These are phyloP conservation scores for Mucor saturninus DNA, from an alignment of 371 early-diverging fungal species.

Conservation along the genomic window DNA sequence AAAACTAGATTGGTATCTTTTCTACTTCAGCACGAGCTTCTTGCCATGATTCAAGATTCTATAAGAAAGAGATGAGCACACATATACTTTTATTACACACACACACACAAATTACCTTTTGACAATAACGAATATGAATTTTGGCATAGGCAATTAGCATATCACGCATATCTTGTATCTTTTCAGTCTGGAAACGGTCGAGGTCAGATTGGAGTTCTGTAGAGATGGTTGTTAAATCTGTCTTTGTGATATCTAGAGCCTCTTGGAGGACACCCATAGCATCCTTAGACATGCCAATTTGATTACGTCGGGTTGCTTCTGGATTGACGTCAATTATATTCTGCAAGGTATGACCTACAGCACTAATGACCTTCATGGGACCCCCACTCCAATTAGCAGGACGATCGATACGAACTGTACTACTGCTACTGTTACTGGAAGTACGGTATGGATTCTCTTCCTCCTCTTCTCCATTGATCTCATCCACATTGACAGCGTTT, in stretches of 20 bases:
- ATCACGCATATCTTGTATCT: conserved; percentile 83
- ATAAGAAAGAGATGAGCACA: background rate
- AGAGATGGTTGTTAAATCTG: conserved; percentile 77
- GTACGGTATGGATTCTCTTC: conserved; percentile 22
- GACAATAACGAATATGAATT: conserved; percentile 82
- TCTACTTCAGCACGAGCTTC: conserved; percentile 67
- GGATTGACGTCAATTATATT: conserved; percentile 96
- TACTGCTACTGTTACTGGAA: conserved; percentile 11
- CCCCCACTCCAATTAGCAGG: conserved; percentile 45
- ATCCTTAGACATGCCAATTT: conserved; percentile 89
- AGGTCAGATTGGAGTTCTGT: conserved; percentile 84
- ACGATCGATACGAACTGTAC: conserved; percentile 11
- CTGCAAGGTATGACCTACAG: conserved; percentile 76
- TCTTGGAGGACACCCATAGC: conserved; percentile 78
- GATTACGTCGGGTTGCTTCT: conserved; percentile 85
- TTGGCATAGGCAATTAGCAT: conserved; percentile 82
- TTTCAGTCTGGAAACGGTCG: conserved; percentile 91
- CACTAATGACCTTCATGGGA: conserved; percentile 62
- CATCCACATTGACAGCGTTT: conserved; percentile 37
- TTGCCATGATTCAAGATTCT: conserved; percentile 70
- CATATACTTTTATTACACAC: too few species aligned
- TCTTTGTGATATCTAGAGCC: conserved; percentile 69
- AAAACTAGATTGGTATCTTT: conserved; percentile 53
- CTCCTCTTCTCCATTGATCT: conserved; percentile 21
- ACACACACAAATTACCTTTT: conserved; percentile 53